Evolutionary conservation across 202 grass and related monocot genomes (phyloP).

Genomic region (Elaeis oleifera): DNA sequence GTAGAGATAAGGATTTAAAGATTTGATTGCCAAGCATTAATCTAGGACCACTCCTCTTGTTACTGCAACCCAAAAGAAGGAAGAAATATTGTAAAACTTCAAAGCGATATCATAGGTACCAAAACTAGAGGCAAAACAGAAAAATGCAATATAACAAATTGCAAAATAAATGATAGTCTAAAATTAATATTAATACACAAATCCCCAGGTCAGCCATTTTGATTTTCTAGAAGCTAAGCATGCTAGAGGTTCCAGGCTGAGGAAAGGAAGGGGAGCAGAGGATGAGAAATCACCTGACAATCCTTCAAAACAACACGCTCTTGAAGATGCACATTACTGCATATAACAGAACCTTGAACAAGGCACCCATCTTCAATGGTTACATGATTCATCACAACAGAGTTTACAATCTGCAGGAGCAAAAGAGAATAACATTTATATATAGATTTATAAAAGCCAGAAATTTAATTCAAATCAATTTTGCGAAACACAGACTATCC

Average conservation of each 20-base stretch:
- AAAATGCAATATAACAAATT: too few species aligned
- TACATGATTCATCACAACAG: constrained; percentile 88
- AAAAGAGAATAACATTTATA: background rate
- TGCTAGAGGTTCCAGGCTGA: background rate
- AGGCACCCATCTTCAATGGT: constrained; percentile 94
- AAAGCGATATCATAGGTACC: too few species aligned
- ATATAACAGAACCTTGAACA: constrained; percentile 91
- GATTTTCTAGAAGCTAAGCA: too few species aligned
- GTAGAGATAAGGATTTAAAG: too few species aligned
- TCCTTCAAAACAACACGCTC: constrained; percentile 75
- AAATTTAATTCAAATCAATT: background rate
- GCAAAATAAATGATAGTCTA: too few species aligned
- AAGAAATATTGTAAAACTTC: too few species aligned
- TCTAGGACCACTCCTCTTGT: too few species aligned
- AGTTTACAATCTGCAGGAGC: constrained; percentile 76
- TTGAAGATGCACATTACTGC: constrained; percentile 67
- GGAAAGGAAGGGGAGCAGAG: background rate
- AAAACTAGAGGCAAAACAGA: too few species aligned
- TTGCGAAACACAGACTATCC: background rate
- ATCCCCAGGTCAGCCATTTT: too few species aligned
- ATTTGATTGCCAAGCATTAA: too few species aligned
- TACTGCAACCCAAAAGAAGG: too few species aligned
- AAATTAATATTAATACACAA: too few species aligned
- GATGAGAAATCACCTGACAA: constrained; percentile 51
- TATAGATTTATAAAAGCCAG: background rate